Conservation (phyloP, 2,329 filamentous ascomycete genomes). For the Zymoseptoria crescenta region DNA sequence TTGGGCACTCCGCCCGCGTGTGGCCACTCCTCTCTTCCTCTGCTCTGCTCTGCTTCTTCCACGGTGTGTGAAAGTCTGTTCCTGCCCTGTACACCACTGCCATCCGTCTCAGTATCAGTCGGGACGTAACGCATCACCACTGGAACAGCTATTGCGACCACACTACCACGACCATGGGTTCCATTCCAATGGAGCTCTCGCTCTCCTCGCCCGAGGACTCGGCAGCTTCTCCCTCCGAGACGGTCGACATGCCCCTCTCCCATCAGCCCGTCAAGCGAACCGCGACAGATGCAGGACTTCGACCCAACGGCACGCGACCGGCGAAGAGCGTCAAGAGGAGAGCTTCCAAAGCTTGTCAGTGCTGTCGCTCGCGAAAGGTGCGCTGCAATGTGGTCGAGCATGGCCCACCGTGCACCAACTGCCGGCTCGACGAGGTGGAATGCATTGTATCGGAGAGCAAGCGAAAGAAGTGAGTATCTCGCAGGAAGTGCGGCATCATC, state of each 20-base stretch:
- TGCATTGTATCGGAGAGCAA: slow-evolving; percentile 65
- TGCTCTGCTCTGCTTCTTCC: background rate
- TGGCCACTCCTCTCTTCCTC: background rate
- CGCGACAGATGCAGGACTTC: slow-evolving; percentile 48
- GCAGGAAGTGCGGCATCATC: no score
- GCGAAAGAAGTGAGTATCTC: slow-evolving; percentile 77
- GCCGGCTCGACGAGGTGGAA: slow-evolving; percentile 70
- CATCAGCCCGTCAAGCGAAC: slow-evolving; percentile 46
- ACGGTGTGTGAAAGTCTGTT: no score
- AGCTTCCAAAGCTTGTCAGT: slow-evolving; percentile 85
- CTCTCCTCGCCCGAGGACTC: slow-evolving; percentile 19
- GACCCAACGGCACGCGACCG: slow-evolving; percentile 38
- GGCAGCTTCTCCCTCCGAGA: slow-evolving; percentile 25
- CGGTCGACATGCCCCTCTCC: slow-evolving; percentile 13
- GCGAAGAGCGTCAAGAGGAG: slow-evolving; percentile 65
- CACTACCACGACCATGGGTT: slow-evolving; percentile 15
- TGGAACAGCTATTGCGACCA: background rate
- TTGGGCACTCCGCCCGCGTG: background rate
- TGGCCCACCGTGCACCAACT: slow-evolving; percentile 79
- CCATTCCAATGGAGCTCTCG: slow-evolving; percentile 15
- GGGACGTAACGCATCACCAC: background rate
- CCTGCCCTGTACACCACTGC: background rate
- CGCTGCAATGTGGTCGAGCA: slow-evolving; percentile 87
- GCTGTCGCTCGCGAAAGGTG: slow-evolving; percentile 82
- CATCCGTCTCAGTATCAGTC: background rate